Conservation (phyloP, 176 grass and related monocot species). For the Microstegium vimineum region DNA sequence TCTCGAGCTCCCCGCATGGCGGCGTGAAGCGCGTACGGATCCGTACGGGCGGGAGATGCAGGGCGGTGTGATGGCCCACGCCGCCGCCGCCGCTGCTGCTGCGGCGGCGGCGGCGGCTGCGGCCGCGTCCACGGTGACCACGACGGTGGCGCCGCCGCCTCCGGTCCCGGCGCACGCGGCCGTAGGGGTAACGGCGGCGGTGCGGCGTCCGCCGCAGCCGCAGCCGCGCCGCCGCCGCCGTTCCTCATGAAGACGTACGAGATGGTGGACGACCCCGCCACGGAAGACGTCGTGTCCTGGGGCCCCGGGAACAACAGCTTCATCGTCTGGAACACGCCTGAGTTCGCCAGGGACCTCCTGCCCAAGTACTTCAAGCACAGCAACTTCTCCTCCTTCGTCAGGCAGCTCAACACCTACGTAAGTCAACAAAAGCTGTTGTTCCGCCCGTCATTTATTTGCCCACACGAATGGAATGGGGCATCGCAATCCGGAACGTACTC, state of each 20-base stretch:
- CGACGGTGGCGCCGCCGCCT: background rate
- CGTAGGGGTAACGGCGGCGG: conserved; percentile 16
- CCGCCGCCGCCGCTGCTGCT: background rate
- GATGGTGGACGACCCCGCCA: conserved; percentile 84
- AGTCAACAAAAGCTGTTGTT: too few species aligned
- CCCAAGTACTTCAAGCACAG: conserved; percentile 97
- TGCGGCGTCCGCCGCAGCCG: too few species aligned
- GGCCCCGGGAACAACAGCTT: conserved; percentile 81
- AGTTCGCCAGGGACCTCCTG: conserved; percentile 87
- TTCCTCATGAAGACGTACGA: conserved; percentile 94
- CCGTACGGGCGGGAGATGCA: conserved; percentile 21
- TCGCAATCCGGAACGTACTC: background rate
- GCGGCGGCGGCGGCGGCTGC: background rate
- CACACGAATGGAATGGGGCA: background rate
- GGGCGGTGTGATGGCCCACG: background rate
- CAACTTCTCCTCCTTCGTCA: conserved; percentile 91
- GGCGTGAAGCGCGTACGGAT: conserved; percentile 18
- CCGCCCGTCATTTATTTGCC: too few species aligned
- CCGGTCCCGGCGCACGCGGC: conserved; percentile 1
- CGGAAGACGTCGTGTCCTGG: conserved; percentile 71
- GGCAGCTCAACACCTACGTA: conserved; percentile 94
- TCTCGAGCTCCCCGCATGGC: background rate
- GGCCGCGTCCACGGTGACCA: conserved; percentile 7
- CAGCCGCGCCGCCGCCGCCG: conserved; percentile 50
- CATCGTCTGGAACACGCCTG: conserved; percentile 83